Evolutionary conservation across 768 basidiomycete species (phyloP).

Genomic region (Tulasnella sp.): DNA sequence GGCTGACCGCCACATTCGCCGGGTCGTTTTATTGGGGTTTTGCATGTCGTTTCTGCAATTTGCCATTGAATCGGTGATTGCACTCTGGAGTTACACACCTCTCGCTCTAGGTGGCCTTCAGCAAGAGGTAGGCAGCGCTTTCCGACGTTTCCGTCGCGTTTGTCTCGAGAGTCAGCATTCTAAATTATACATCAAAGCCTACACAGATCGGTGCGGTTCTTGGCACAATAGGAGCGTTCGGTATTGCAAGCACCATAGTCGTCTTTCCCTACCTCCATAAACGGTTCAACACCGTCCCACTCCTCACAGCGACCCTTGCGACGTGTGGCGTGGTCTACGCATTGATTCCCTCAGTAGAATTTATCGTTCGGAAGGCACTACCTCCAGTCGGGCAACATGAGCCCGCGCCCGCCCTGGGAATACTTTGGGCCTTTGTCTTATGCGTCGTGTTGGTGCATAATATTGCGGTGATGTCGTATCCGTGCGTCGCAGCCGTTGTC

Average conservation of each 20-base stretch:
- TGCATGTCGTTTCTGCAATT: slow-evolving; percentile 49
- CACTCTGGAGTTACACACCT: slow-evolving; percentile 63
- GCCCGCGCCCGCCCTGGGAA: background rate
- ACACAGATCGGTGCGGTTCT: background rate
- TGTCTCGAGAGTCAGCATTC: background rate
- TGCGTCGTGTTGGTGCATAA: slow-evolving; percentile 45
- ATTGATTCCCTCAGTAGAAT: background rate
- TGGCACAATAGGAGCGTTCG: background rate
- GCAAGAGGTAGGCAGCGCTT: slow-evolving; percentile 55
- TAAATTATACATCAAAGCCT: background rate
- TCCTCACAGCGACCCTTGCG: background rate
- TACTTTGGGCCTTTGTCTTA: slow-evolving; percentile 48
- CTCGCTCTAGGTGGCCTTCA: slow-evolving; percentile 53
- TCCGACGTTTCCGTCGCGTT: no score
- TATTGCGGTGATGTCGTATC: slow-evolving; percentile 48
- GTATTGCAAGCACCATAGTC: background rate
- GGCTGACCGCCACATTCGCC: background rate
- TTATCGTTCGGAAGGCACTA: background rate
- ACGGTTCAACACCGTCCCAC: background rate
- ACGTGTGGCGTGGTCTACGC: background rate
- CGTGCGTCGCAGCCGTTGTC: slow-evolving; percentile 41
- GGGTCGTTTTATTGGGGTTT: slow-evolving; percentile 28
- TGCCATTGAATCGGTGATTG: slow-evolving; percentile 62
- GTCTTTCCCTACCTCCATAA: background rate
- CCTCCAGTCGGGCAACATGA: background rate